Percentiles rank a stretch among this genome's conserved stretches.
These are phyloP conservation scores for Starmerella cellae DNA, from an alignment of 805 yeast genomes.

Conservation along the genomic window DNA sequence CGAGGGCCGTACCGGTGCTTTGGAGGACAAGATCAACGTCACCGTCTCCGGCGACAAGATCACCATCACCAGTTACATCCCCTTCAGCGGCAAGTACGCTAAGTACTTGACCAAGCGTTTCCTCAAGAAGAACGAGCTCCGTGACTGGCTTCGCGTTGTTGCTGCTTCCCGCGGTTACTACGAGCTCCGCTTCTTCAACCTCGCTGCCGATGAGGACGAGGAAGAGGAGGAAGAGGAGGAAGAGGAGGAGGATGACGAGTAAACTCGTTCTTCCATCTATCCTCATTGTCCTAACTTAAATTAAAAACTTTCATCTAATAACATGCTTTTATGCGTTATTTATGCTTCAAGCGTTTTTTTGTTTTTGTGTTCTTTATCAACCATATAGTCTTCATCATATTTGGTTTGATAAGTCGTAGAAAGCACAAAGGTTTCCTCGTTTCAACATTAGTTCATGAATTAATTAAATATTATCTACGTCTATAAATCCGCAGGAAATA, in stretches of 20 bases:
- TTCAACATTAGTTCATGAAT: too few species aligned
- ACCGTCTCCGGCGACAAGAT: constrained; percentile 68
- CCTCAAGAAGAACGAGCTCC: constrained; percentile 99
- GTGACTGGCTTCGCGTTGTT: constrained; percentile 99
- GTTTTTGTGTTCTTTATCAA: too few species aligned
- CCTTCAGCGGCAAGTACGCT: constrained; percentile 99
- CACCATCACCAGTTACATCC: constrained; percentile 80
- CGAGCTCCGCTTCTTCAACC: constrained; percentile 98
- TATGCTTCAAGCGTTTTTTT: too few species aligned
- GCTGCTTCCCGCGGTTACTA: constrained; percentile 90
- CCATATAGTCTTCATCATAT: too few species aligned
- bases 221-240: constrained; percentile 65
- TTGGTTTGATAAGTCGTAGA: too few species aligned
- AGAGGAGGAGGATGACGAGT: constrained; percentile 23
- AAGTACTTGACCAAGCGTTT: constrained; percentile 99
- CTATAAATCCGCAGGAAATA: constrained; percentile 66
- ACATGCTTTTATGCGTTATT: too few species aligned
- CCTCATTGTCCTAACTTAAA: too few species aligned
- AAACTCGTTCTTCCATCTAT: constrained; percentile 5
- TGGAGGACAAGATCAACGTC: constrained; percentile 87
- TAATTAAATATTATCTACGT: too few species aligned
- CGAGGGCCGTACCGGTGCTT: constrained; percentile 91
- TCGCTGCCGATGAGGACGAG: constrained; percentile 89
- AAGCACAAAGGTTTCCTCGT: too few species aligned
- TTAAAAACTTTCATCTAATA: too few species aligned